Evolutionary conservation across 495 filamentous ascomycete species (phyloP), one percentile per base, ranked within the genome.

Genomic region (Rhizodiscina lignyota): DNA sequence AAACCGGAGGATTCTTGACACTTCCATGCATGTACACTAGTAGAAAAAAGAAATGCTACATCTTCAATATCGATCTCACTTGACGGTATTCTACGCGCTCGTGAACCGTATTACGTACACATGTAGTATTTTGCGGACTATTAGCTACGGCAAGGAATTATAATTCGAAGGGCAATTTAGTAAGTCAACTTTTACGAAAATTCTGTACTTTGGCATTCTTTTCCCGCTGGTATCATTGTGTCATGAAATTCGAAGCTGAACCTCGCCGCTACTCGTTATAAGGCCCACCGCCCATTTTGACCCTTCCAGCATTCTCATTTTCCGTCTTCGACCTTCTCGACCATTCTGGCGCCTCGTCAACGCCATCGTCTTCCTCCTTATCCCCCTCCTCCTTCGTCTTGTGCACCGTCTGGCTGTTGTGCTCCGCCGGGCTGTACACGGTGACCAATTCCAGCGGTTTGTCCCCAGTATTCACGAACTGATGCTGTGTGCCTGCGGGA

Each of bases 401-500:
- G 50, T 76, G 72, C 29, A 74, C 67, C 11, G 67, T 68, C 21
- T 52, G 59, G 1, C 64, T 49, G 31, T 63, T 57, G 45, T 76
- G 72, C 48, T 77, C 70, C 0, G 72, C 70, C 0, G 70, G 68
- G 1, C 63, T 64, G 44, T 77, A 78, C n/a, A 75, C 61, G 0
- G 69, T 76, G 13, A 74, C 64, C 16, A 75, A 50, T 36, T 72
- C 67, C 44, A 74, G 44, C 10, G 66, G 61, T 17, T 52, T 54
- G 4, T 57, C 49, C 2, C 66, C 69, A 15, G 56, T 68, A 41
- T 74, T 77, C n/a, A 75, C 51, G 43, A 78, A 77, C 44, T 77
- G 70, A 45, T 78, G 73, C 52, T 74, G 67, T 8, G 72, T 75
- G 0, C 72, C 71, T 0, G 72, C 72, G 0, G 73, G 72, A 4